phyloP scores from a whole-genome alignment of 2,329 filamentous ascomycete genomes.

The Hypoxylon sp. region DNA sequence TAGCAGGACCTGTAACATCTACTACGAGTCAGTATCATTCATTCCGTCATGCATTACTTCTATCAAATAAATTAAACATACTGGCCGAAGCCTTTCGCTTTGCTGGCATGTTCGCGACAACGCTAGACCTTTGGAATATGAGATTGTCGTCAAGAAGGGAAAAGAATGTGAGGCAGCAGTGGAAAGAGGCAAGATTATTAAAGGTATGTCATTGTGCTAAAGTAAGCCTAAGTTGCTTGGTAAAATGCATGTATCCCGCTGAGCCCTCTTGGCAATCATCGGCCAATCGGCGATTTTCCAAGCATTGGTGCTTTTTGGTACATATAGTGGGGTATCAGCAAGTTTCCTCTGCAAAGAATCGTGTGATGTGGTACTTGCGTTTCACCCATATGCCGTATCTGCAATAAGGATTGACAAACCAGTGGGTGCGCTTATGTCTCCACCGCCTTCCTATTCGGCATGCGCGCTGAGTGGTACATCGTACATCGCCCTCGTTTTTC shows the following conservation, averaged over 20 bases:
- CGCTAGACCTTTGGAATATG: background rate
- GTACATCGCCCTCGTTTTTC: slow-evolving; percentile 19
- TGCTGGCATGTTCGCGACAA: slow-evolving; percentile 67
- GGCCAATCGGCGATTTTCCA: background rate
- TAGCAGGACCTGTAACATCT: slow-evolving; percentile 61
- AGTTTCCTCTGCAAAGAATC: background rate
- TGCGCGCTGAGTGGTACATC: background rate
- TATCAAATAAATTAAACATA: slow-evolving; percentile 49
- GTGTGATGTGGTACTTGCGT: background rate
- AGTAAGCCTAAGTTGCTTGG: background rate
- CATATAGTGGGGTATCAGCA: background rate
- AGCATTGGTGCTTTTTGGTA: background rate
- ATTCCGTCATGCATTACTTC: slow-evolving; percentile 15
- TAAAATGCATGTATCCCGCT: background rate
- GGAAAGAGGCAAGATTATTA: background rate
- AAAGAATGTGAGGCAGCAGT: slow-evolving; percentile 3
- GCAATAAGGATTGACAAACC: too few relatives aligned
- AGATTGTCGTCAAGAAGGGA: background rate
- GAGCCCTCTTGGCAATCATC: background rate
- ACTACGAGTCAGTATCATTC: slow-evolving; percentile 47
- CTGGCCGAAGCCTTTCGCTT: slow-evolving; percentile 75
- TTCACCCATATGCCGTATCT: background rate
- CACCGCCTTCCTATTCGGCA: slow-evolving; percentile 14
- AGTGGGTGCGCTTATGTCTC: background rate
- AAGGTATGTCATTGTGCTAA: slow-evolving; percentile 1